Evolutionary conservation across 2,329 filamentous ascomycete species (phyloP).

Genomic region (Sclerotiophoma versabilis): DNA sequence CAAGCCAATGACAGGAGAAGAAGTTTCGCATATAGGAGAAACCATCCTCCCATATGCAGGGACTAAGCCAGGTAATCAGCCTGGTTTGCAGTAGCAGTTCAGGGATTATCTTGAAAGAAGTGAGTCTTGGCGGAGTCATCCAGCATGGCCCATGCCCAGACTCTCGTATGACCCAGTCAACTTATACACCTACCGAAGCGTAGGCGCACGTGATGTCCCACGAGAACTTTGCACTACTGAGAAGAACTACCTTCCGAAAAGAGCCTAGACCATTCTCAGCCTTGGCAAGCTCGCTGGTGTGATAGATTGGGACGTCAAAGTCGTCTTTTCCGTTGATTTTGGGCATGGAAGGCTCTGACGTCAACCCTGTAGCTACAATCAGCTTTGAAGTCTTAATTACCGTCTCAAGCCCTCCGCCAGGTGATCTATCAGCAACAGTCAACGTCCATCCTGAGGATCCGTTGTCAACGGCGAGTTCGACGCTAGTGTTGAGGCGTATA

Average conservation of each 20-base stretch:
- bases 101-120: constrained; percentile 69
- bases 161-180: constrained; percentile 65
- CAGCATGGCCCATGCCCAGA: constrained; percentile 65
- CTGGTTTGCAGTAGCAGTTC: constrained; percentile 72
- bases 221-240: constrained; percentile 69
- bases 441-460: constrained; percentile 34
- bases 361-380: constrained; percentile 69
- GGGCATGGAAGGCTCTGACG: constrained; percentile 65
- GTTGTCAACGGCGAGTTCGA: constrained; percentile 56
- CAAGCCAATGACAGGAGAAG: constrained; percentile 63
- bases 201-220: constrained; percentile 69
- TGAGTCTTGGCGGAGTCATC: constrained; percentile 67
- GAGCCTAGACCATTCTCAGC: constrained; percentile 46
- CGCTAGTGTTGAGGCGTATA: constrained; percentile 61
- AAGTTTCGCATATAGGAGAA: constrained; percentile 62
- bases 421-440: constrained; percentile 9
- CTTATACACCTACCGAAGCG: constrained; percentile 58
- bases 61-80: constrained; percentile 75
- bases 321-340: constrained; percentile 57
- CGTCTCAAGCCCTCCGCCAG: neutral
- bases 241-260: constrained; percentile 55
- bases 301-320: constrained; percentile 64
- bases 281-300: constrained; percentile 62
- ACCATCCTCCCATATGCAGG: constrained; percentile 75
- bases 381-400: constrained; percentile 54